These are phyloP conservation scores for Rhodotorula taiwanensis DNA, from an alignment of 768 basidiomycete species.

Conservation along the genomic window DNA sequence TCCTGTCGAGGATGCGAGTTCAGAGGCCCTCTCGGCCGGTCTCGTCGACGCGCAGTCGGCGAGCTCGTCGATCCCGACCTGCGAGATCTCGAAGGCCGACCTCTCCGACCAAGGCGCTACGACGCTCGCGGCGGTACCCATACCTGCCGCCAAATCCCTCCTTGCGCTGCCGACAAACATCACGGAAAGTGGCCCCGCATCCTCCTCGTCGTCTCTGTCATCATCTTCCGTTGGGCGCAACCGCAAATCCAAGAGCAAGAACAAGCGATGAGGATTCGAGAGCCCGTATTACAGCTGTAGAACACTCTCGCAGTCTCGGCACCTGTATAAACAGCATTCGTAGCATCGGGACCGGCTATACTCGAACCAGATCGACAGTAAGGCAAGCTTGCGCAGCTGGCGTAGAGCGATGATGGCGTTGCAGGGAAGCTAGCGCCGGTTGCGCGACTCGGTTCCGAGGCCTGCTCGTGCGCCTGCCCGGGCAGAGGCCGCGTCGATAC, in stretches of 20 bases:
- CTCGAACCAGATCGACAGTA: too few species aligned
- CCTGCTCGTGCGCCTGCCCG: slow-evolving; percentile 25
- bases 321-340: too few species aligned
- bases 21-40: not conserved
- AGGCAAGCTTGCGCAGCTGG: too few species aligned
- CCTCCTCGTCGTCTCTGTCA: not conserved
- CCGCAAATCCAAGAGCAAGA: slow-evolving; percentile 19
- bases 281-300: too few species aligned
- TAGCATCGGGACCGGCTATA: too few species aligned
- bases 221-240: not conserved
- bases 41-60: not conserved
- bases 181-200: not conserved
- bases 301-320: too few species aligned
- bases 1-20: not conserved
- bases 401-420: too few species aligned
- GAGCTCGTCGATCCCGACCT: not conserved
- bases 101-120: slow-evolving; percentile 2
- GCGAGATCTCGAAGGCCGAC: not conserved
- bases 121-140: not conserved
- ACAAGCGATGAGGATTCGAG: slow-evolving; percentile 2
- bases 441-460: slow-evolving; percentile 29
- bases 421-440: slow-evolving; percentile 33
- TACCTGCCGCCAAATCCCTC: too few species aligned
- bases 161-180: not conserved
- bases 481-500: slow-evolving; percentile 55